phyloP scores from a whole-genome alignment of 805 yeast species.

The Teunomyces panamensis region DNA sequence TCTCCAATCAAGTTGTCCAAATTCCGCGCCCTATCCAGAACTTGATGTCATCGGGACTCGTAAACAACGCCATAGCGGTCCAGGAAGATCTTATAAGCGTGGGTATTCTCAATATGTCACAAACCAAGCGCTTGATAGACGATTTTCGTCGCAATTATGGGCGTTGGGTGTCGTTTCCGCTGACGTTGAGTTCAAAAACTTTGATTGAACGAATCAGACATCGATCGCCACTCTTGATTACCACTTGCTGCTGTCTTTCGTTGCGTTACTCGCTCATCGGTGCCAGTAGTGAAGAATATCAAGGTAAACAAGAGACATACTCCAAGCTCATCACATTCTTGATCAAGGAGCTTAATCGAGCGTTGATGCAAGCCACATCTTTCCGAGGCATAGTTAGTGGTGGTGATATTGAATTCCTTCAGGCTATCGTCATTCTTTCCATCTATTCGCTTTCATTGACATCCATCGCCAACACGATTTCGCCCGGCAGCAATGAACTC shows the following conservation, averaged over 20 bases:
- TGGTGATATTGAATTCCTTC: slow-evolving; percentile 56
- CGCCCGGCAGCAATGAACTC: slow-evolving; percentile 7
- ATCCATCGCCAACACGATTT: slow-evolving; percentile 26
- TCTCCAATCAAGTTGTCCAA: slow-evolving; percentile 29
- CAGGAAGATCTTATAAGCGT: slow-evolving; percentile 49
- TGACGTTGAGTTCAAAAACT: slow-evolving; percentile 43
- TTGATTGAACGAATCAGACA: slow-evolving; percentile 48
- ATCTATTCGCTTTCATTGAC: slow-evolving; percentile 64
- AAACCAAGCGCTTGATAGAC: slow-evolving; percentile 49
- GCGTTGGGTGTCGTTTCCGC: slow-evolving; percentile 75
- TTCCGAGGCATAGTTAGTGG: slow-evolving; percentile 12
- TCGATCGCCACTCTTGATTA: slow-evolving; percentile 61
- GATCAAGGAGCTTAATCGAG: slow-evolving; percentile 45
- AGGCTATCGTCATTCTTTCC: slow-evolving; percentile 62
- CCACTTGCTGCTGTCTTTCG: slow-evolving; percentile 63
- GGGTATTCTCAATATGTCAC: slow-evolving; percentile 46
- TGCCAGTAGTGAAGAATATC: slow-evolving; percentile 7
- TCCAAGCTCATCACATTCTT: slow-evolving; percentile 43
- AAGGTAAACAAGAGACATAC: slow-evolving; percentile 33
- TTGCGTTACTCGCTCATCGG: slow-evolving; percentile 46
- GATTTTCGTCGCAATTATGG: slow-evolving; percentile 68
- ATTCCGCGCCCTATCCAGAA: slow-evolving; percentile 37
- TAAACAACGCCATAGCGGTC: not conserved
- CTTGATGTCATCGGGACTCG: slow-evolving; percentile 13
- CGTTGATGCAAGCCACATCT: slow-evolving; percentile 34